Evolutionary conservation across 2,329 filamentous ascomycete genomes (phyloP).

Genomic region (Ceratocystis albifundus): DNA sequence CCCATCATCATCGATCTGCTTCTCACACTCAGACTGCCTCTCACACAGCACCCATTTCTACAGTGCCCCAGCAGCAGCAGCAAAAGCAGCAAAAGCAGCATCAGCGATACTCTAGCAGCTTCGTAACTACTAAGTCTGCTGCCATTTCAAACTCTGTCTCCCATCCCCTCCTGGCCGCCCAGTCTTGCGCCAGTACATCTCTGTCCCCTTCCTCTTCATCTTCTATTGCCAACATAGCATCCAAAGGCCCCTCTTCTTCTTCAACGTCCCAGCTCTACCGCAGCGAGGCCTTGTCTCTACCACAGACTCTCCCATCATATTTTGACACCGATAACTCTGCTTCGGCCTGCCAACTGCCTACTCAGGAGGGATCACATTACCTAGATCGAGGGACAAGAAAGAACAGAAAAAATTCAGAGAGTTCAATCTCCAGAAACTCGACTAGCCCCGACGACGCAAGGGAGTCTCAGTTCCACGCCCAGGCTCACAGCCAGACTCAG

Average conservation of each 20-base stretch:
- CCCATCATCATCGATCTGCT: constrained; percentile 9
- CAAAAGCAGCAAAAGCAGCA: not conserved
- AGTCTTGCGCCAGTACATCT: not conserved
- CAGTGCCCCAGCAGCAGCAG: not conserved
- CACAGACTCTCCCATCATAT: not conserved
- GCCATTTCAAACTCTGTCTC: constrained; percentile 5
- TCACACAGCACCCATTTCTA: not conserved
- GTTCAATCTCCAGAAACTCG: not conserved
- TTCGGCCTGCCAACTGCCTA: constrained; percentile 11
- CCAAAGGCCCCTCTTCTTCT: not conserved
- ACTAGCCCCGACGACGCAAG: constrained; percentile 2
- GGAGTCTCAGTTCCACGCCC: constrained; percentile 1
- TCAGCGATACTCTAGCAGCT: constrained; percentile 1
- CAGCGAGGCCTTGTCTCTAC: not conserved
- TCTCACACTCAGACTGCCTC: not conserved
- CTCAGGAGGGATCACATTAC: not conserved
- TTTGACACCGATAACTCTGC: constrained; percentile 5
- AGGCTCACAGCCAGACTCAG: constrained; percentile 5
- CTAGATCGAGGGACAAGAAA: not conserved
- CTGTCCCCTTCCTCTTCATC: too few species aligned
- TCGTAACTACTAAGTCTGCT: not conserved
- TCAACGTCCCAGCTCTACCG: not conserved
- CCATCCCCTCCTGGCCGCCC: constrained; percentile 4
- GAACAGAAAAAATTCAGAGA: not conserved
- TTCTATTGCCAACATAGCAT: not conserved